Evolutionary conservation across 2,329 filamentous ascomycete species (phyloP), one percentile per base, ranked within the genome.

Genomic region (Lasiodiplodia citricola): DNA sequence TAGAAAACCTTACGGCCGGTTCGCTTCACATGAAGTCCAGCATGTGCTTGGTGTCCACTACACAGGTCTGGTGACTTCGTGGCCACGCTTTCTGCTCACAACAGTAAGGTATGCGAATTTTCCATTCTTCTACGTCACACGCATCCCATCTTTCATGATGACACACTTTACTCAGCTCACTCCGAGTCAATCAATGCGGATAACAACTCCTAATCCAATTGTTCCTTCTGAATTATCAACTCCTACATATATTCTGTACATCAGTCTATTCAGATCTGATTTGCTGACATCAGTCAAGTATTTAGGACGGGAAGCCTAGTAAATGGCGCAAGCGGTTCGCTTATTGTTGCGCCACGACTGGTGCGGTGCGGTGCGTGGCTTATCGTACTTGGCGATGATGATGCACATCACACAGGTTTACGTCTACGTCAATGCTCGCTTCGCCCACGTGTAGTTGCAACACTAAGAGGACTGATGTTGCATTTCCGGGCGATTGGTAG

Each of bases 121-220:
- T 44, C 31, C 25, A 52, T 31, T 28, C 44, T n/a, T 55, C 21
- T 63, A 18, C 31, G 31, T 16, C 44, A 47, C 44, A 18, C n/a
- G 28, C 65, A 25, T 41, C 13, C 66, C 23, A 51, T 44, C 50
- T 37, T 68, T 18, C 56, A 62, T 68, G 66, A 68, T 68, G 66
- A 68, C 37, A 68, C 23, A 62, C 66, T 66, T 65, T 63, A 68
- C 66, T 68, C 66, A 68, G 66, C 66, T 68, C 66, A 68, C 66
- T 68, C 66, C 66, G 66, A 68, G 66, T 62, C 35, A 50, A 68
- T 62, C 66, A 25, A 54, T 68, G 66, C 56, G 66, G 66, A 68
- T 54, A 68, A 63, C 41, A 14, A 44, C 16, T 25, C 66, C 41
- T 68, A 68, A 68, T 68, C 56, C 66, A 68, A 68, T 68, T 68